A percentile compares a stretch with the other conserved stretches of the same genome.
Conservation (phyloP, 2,329 filamentous ascomycete species). For the Cladobotryum mycophilum region DNA sequence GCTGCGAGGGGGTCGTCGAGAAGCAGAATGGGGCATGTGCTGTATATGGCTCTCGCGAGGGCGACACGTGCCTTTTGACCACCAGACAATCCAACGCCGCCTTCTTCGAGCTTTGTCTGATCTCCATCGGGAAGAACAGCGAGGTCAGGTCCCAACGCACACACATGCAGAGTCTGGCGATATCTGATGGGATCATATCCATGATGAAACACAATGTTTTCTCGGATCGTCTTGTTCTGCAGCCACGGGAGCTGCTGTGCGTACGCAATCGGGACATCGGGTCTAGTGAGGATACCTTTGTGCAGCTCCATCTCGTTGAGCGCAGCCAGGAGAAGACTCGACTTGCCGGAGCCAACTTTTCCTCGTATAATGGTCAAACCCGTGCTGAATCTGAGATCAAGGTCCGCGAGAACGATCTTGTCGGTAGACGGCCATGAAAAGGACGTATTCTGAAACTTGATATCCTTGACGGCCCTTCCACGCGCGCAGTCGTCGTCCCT, state of each 20-base stretch:
- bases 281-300: conserved; percentile 41
- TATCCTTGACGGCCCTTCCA: conserved; percentile 28
- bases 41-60: conserved; percentile 57
- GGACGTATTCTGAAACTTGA: conserved; percentile 56
- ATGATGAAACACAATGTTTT: conserved; percentile 60
- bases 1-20: conserved; percentile 60
- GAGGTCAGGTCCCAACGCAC: conserved; percentile 51
- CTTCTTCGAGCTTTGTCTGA: conserved; percentile 54
- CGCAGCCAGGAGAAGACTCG: conserved; percentile 52
- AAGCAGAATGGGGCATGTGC: conserved; percentile 48
- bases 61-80: conserved; percentile 59
- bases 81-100: conserved; percentile 56
- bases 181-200: conserved; percentile 50
- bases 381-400: conserved; percentile 40
- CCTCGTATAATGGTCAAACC: conserved; percentile 53
- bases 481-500: conserved; percentile 48
- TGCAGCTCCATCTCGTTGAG: conserved; percentile 62
- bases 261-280: conserved; percentile 47
- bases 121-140: conserved; percentile 51
- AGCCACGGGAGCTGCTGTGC: conserved; percentile 58
- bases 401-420: conserved; percentile 42
- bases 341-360: conserved; percentile 56
- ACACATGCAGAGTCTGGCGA: conserved; percentile 53
- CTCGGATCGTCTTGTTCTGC: conserved; percentile 58
- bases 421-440: conserved; percentile 74